Conservation (phyloP, 257 asterid species). For the Ligustrum vulgare region DNA sequence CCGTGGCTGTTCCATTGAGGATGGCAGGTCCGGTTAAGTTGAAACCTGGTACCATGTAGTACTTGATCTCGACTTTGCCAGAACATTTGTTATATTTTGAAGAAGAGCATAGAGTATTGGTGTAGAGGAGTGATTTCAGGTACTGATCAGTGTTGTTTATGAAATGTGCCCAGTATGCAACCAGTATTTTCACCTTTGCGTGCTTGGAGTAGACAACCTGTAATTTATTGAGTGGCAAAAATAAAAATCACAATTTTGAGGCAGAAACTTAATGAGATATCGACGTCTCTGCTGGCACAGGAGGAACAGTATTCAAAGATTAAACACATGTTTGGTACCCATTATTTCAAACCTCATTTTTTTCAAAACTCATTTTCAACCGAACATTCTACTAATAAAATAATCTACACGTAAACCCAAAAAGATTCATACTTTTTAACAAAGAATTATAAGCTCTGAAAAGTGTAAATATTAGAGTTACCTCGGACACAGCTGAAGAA, state of each 20-base stretch:
- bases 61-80: slow-evolving; percentile 79
- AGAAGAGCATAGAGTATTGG: slow-evolving; percentile 70
- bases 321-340: too few species aligned
- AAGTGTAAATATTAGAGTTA: slow-evolving; percentile 18
- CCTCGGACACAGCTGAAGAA: slow-evolving; percentile 84
- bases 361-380: too few species aligned
- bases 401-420: too few species aligned
- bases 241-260: neutral
- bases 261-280: neutral
- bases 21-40: slow-evolving; percentile 74
- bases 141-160: slow-evolving; percentile 62
- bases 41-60: slow-evolving; percentile 74
- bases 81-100: slow-evolving; percentile 59
- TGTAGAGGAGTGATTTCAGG: slow-evolving; percentile 70
- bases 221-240: neutral
- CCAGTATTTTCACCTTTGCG: slow-evolving; percentile 66
- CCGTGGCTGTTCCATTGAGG: slow-evolving; percentile 44
- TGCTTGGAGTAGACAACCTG: slow-evolving; percentile 74
- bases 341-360: too few species aligned
- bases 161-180: slow-evolving; percentile 76
- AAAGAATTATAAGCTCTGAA: neutral
- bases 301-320: too few species aligned
- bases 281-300: neutral
- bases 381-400: too few species aligned
- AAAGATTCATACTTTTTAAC: neutral